Base-by-base conservation (phyloP, 257 asterid species). In the Solanum microdontum region DNA sequence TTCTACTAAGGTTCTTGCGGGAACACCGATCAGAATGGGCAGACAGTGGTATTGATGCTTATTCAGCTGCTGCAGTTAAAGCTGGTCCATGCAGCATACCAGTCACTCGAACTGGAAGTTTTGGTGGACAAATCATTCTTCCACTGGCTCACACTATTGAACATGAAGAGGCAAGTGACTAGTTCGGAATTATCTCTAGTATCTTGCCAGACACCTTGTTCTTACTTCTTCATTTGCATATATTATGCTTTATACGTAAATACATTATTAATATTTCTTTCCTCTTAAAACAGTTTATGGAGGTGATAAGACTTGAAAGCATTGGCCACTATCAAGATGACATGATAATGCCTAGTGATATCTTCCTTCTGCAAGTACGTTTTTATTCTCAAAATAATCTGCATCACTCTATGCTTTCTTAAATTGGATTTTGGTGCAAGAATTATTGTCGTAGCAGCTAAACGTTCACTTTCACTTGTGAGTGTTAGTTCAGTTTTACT, bases 11-110 rank as follows among this genome's bases (percentile, higher is more conserved):
- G 91, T 97, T 97, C 92, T 89, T 97, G 84, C 90, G 99, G 85
- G 99, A 97, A 82, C 99, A 97, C 89, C 94, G 99, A 39, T 96
- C 99, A 21, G 99, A 97, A 88, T 97, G 99, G 99, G 98, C 99
- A 37, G 99, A 96, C 90, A 94, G 94, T 88, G 96, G 97, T 23
- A 93, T 95, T 69, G 99, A 97, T 87, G 97, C 99, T 26, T 95
- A 95, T 87, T 95, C 98, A 7, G 94, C 98, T 75, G 94, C 96
- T 92, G 97, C 99, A 68, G 94, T 95, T 82, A 96, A 95, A 90
- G 92, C 98, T 36, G 93, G 94, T 83, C 98, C 99, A 28, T 94
- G 97, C 87, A 92, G 90, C 84, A 69, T 97, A 86, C 98, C 97
- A 26, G 91, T 94, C 26, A 89, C 96, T 62, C 95, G 97, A 84